These are phyloP conservation scores for Zostera marina DNA, from an alignment of 116 monocot species.

Conservation along the genomic window DNA sequence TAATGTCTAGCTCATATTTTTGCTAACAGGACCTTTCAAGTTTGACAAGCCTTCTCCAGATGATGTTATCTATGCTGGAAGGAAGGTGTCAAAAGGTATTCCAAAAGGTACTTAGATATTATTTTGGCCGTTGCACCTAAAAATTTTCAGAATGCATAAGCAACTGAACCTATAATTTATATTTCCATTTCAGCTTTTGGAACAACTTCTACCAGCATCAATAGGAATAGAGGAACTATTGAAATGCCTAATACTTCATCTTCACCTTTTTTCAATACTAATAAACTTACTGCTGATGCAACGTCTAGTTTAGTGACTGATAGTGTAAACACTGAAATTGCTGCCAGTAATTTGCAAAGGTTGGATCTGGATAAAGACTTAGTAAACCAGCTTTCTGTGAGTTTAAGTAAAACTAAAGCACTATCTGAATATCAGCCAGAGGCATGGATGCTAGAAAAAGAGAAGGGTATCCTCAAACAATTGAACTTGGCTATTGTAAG, in stretches of 20 bases:
- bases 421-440: constrained; percentile 46
- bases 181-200: not conserved
- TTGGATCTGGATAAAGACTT: constrained; percentile 30
- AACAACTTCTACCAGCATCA: constrained; percentile 5
- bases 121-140: not conserved
- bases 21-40: constrained; percentile 58
- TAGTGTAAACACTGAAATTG: constrained; percentile 4
- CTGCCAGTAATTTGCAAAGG: constrained; percentile 16
- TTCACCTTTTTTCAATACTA: too few species aligned
- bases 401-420: constrained; percentile 19
- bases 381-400: not conserved
- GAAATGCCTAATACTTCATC: constrained; percentile 10
- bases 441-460: constrained; percentile 66
- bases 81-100: constrained; percentile 28
- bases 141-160: not conserved
- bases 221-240: constrained; percentile 10
- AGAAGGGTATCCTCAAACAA: constrained; percentile 30
- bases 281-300: not conserved
- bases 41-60: constrained; percentile 87
- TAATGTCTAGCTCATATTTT: not conserved
- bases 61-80: constrained; percentile 54
- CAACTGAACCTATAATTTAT: not conserved
- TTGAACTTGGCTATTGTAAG: constrained; percentile 89
- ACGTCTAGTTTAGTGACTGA: not conserved
- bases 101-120: constrained; percentile 30